Base-by-base conservation (phyloP, 257 asterid species). In the Capsicum baccatum region DNA sequence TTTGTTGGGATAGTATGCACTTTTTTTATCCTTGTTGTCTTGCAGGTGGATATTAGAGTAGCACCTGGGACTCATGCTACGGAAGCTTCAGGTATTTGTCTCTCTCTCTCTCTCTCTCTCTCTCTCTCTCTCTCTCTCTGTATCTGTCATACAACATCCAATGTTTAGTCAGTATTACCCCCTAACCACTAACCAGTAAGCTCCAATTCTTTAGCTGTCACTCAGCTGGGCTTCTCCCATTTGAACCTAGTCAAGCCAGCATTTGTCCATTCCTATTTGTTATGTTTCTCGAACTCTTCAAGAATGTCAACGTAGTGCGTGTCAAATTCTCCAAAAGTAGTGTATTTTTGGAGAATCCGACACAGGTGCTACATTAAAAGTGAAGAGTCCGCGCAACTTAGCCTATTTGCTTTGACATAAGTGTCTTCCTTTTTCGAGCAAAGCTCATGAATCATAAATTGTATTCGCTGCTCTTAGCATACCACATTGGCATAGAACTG, bases 41-140 rank as follows among this genome's bases (percentile, higher is more conserved):
- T 88, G 11, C 68, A 94, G 98, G 97, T 94, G 86, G 99, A 96
- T 86, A 96, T 96, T 87, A 93, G 95, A 88, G 94, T 96, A 44
- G 99, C 98, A 26, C 98, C 98, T 81, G 98, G 98, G 80, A 86
- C 92, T 86, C 99, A 94, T 91, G 96, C 96, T 48, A 92, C 98
- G 0, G 99, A 96, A 90, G 99, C 94, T 90, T 95, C 98, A 94
- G 99, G 99, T 96, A 70, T 85, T 83, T 85, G 86, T 90, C 87
- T 83, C 71, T 83, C 85, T 62, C 83, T 83, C 83, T 80, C n/a
- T n/a, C n/a, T n/a, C n/a, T n/a, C n/a, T n/a, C 87, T 83, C 71
- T 90, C 87, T 83, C 71, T 83, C 85, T 62, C 83, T 83, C 87
- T 83, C 71, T 83, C 85, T 62, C 83, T 83, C 83, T 80, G 59